Conservation (phyloP, 116 monocot genomes). For the Dioscorea cayenensis region DNA sequence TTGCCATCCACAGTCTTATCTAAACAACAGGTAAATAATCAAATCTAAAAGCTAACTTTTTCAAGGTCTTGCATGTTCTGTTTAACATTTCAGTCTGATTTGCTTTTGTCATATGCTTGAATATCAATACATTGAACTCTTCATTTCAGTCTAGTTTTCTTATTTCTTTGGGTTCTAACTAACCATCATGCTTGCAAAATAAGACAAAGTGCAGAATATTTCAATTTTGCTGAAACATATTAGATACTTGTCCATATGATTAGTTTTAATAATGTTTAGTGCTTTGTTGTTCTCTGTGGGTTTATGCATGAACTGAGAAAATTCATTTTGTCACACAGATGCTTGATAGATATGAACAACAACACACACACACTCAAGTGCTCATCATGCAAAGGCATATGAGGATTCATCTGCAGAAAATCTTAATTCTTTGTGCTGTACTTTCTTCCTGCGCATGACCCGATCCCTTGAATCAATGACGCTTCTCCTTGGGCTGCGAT, state of each 20-base stretch:
- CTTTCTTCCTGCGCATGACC: slow-evolving; percentile 38
- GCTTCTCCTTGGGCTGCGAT: slow-evolving; percentile 56
- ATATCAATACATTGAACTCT: no score
- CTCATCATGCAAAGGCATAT: slow-evolving; percentile 87
- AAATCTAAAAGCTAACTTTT: background rate
- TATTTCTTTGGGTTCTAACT: no score
- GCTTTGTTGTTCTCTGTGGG: no score
- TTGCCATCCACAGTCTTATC: slow-evolving; percentile 82
- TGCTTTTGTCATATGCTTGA: no score
- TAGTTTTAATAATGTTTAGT: no score
- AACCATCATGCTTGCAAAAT: no score
- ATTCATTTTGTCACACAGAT: slow-evolving; percentile 40
- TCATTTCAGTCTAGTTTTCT: no score
- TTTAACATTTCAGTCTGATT: background rate
- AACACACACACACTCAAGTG: slow-evolving; percentile 90
- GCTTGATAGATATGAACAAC: slow-evolving; percentile 82
- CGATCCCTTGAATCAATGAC: no score
- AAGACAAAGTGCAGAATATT: no score
- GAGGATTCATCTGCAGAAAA: slow-evolving; percentile 56
- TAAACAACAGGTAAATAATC: slow-evolving; percentile 56
- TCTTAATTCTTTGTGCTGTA: slow-evolving; percentile 41
- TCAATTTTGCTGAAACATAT: no score
- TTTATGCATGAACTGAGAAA: background rate
- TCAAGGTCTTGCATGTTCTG: background rate
- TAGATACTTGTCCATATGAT: no score